A percentile compares a stretch with the other conserved stretches of the same genome.
Evolutionary conservation across 352 stramenopile genomes (phyloP).

Genomic region (Phytophthora tentaculata): DNA sequence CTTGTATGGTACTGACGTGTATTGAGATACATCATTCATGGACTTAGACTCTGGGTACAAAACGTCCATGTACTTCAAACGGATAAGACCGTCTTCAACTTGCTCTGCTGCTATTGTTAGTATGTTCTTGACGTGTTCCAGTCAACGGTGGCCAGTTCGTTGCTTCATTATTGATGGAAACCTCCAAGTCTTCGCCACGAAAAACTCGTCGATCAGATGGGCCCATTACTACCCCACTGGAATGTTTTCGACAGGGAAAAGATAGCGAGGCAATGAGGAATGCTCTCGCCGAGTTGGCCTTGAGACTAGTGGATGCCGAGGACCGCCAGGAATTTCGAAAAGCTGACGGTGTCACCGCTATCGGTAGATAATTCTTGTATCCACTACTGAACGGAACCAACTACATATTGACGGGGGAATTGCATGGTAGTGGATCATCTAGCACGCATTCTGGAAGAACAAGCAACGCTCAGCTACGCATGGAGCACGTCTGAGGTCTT

Average conservation of each 20-base stretch:
- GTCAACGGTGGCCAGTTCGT: background rate
- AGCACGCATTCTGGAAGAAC: constrained; percentile 56
- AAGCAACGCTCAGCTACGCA: constrained; percentile 43
- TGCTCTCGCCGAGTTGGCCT: constrained; percentile 60
- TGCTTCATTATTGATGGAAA: constrained; percentile 6
- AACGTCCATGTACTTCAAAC: constrained; percentile 5
- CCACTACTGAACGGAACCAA: background rate
- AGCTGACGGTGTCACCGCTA: constrained; percentile 57
- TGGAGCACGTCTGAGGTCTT: constrained; percentile 54
- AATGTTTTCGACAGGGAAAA: constrained; percentile 46
- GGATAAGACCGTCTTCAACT: constrained; percentile 17
- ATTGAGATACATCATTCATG: constrained; percentile 21
- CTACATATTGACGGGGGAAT: background rate
- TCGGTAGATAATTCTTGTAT: constrained; percentile 38
- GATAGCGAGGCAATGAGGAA: constrained; percentile 42
- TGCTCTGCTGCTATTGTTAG: constrained; percentile 28
- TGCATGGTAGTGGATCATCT: constrained; percentile 63
- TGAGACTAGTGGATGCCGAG: constrained; percentile 56
- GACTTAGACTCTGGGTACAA: constrained; percentile 10
- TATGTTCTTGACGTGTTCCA: background rate
- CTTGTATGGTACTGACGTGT: constrained; percentile 16
- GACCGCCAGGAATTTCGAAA: constrained; percentile 64
- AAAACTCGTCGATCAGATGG: constrained; percentile 35
- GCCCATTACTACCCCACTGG: constrained; percentile 46
- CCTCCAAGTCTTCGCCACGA: constrained; percentile 15